phyloP scores from a whole-genome alignment of 768 basidiomycete genomes.

The Tricholoma bakamatsutake region DNA sequence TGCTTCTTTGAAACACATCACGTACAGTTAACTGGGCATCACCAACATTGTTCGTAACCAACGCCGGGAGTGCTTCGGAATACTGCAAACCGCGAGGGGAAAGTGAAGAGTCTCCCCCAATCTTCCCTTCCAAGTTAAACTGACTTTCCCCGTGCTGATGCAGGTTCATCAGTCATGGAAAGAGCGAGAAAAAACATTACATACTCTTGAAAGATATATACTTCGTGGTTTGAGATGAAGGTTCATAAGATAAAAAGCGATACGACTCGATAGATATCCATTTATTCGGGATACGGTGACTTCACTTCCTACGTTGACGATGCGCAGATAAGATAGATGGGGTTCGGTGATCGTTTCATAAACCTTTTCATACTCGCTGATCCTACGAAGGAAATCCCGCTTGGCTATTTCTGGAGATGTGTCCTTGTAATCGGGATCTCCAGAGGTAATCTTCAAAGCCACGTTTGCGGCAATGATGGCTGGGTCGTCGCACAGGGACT shows the following conservation, averaged over 20 bases:
- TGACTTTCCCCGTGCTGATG: slow-evolving; percentile 94
- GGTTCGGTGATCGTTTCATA: slow-evolving; percentile 95
- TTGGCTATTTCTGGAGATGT: slow-evolving; percentile 81
- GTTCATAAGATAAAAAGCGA: slow-evolving; percentile 99
- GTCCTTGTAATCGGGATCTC: slow-evolving; percentile 97
- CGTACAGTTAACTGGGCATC: slow-evolving; percentile 79
- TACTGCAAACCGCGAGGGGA: slow-evolving; percentile 84
- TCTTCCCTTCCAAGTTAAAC: slow-evolving; percentile 93
- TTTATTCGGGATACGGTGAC: slow-evolving; percentile 84
- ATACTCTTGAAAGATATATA: slow-evolving; percentile 92
- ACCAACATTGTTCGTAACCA: slow-evolving; percentile 89
- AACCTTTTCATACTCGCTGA: slow-evolving; percentile 88
- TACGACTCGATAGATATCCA: slow-evolving; percentile 93
- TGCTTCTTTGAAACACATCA: slow-evolving; percentile 3
- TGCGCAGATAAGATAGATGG: slow-evolving; percentile 83
- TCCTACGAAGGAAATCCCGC: slow-evolving; percentile 85
- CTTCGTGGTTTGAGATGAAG: slow-evolving; percentile 93
- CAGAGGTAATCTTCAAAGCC: slow-evolving; percentile 90
- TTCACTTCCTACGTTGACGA: slow-evolving; percentile 89
- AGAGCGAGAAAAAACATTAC: slow-evolving; percentile 20
- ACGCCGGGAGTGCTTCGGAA: slow-evolving; percentile 74
- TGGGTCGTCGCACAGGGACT: slow-evolving; percentile 93
- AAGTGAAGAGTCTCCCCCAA: slow-evolving; percentile 93
- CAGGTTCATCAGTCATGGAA: slow-evolving; percentile 6
- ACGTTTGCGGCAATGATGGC: slow-evolving; percentile 93